Percentiles rank a stretch among this genome's conserved stretches.
phyloP scores from a whole-genome alignment of 2,329 filamentous ascomycete genomes.

The Aspergillus amoenus region DNA sequence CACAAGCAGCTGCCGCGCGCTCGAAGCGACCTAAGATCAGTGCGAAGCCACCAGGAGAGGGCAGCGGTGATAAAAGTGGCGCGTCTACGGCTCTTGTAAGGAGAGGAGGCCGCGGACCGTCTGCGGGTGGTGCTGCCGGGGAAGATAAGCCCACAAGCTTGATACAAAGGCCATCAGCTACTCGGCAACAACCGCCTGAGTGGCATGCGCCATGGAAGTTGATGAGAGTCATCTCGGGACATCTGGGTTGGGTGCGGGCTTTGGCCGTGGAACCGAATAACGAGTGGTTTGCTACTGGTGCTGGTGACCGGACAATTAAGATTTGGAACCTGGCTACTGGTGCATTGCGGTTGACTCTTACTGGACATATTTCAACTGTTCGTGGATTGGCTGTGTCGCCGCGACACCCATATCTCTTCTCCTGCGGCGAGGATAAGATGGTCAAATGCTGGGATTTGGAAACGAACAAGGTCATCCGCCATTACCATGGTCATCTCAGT shows the following conservation, averaged over 20 bases:
- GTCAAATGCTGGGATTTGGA: constrained; percentile 99
- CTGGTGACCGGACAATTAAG: constrained; percentile 95
- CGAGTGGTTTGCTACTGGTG: constrained; percentile 94
- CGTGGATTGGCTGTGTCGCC: constrained; percentile 89
- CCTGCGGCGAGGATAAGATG: constrained; percentile 98
- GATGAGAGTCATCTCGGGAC: constrained; percentile 94
- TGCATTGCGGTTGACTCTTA: constrained; percentile 78
- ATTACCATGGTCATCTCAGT: constrained; percentile 95
- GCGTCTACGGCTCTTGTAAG: constrained; percentile 58
- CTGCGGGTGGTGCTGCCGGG: constrained; percentile 32
- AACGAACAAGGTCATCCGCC: constrained; percentile 98
- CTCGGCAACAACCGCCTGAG: constrained; percentile 73
- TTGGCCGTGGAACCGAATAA: constrained; percentile 94
- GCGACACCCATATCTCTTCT: constrained; percentile 94
- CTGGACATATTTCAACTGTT: constrained; percentile 91
- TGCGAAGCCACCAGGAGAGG: constrained; percentile 40
- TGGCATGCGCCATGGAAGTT: constrained; percentile 99
- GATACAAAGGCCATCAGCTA: constrained; percentile 60
- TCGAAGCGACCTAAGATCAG: constrained; percentile 62
- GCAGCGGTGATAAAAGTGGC: constrained; percentile 47
- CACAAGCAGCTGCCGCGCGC: constrained; percentile 61
- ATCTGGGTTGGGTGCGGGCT: constrained; percentile 89
- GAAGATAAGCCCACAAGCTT: constrained; percentile 58
- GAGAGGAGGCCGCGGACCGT: constrained; percentile 32
- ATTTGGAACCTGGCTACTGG: constrained; percentile 96